Evolutionary conservation across 2,329 filamentous ascomycete genomes (phyloP).

Genomic region (Fusarium buharicum): DNA sequence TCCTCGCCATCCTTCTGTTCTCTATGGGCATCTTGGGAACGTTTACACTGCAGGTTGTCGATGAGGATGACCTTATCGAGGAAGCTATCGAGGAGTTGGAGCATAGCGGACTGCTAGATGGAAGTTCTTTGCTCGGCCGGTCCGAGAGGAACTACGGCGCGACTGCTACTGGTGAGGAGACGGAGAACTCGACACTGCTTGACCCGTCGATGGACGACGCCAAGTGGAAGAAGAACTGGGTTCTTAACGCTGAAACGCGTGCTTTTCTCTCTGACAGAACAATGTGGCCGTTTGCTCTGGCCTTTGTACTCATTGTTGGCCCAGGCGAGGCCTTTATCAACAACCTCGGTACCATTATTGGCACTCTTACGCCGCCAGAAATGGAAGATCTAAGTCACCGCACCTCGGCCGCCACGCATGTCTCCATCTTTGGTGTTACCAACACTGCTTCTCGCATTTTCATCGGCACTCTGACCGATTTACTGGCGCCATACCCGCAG

Average conservation of each 20-base stretch:
- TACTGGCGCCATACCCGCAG: slow-evolving; percentile 77
- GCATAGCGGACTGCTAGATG: slow-evolving; percentile 81
- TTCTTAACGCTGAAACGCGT: slow-evolving; percentile 90
- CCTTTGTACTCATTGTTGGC: slow-evolving; percentile 92
- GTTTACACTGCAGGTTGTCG: slow-evolving; percentile 79
- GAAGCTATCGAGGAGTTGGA: slow-evolving; percentile 92
- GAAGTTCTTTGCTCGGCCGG: slow-evolving; percentile 75
- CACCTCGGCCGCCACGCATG: slow-evolving; percentile 83
- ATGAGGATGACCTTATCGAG: slow-evolving; percentile 88
- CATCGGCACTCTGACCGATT: slow-evolving; percentile 87
- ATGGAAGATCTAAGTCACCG: slow-evolving; percentile 54
- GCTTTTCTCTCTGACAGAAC: slow-evolving; percentile 87
- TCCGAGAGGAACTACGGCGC: slow-evolving; percentile 71
- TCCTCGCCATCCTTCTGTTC: slow-evolving; percentile 78
- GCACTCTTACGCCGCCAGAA: slow-evolving; percentile 76
- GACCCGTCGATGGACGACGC: slow-evolving; percentile 59
- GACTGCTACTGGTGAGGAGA: slow-evolving; percentile 59
- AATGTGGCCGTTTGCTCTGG: slow-evolving; percentile 94
- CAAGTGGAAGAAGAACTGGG: slow-evolving; percentile 82
- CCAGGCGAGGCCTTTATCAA: slow-evolving; percentile 99
- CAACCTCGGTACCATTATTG: slow-evolving; percentile 93
- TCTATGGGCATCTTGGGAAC: slow-evolving; percentile 77
- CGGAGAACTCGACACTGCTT: slow-evolving; percentile 56
- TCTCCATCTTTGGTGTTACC: slow-evolving; percentile 89
- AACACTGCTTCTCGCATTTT: slow-evolving; percentile 91